Base-by-base conservation (phyloP, 2,329 filamentous ascomycete genomes). In the Fusarium anguioides region DNA sequence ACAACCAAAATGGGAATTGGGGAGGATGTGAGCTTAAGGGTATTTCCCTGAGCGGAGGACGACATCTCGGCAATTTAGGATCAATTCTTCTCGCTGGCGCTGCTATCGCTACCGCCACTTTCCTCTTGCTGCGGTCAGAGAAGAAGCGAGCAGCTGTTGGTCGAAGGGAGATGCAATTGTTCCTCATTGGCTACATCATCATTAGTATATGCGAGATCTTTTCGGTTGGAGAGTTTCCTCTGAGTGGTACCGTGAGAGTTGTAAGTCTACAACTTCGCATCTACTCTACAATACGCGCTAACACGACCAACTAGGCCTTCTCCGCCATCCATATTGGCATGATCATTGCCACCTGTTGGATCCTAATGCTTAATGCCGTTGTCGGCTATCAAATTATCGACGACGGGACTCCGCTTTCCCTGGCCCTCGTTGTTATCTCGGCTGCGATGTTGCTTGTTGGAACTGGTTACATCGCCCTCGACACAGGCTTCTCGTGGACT, bases 161-260 rank as follows among this genome's bases (percentile, higher is more conserved):
- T 61, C 86, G 96, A 82, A 92, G 96, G 79, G 96, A 99, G 80
- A 98, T 99, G 87, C 96, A 99, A 84, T 75, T 97, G 31, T 98
- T 99, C 81, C 87, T 99, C 48, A 65, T 92, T 39, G 90, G 91
- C 48, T 99, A 93, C 78, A 91, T 97, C 57, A 80, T 98, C 59
- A 89, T 98, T 63, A 89, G 92, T 73, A 92, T 99, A 74, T 97
- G 94, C 80, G 96, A 98, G 78, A 97, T 99, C 74, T 97, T 99
- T 81, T 94, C 94, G 1, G 89, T 98, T 33, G 96, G 96, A 70
- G 92, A 90, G 27, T 95, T 99, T 73, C 94, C 95, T 4, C 81
- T 97, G 20, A 82, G 87, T 31, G 81, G 84, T 50, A 87, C 81
- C 47, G 91, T 92, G 59, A 89, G 94, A 76, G 85, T 92, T 73